Percentiles rank a stretch among this genome's conserved stretches.
Evolutionary conservation across 2,329 filamentous ascomycete genomes (phyloP).

Genomic region (Paraconiothyrium sp.): DNA sequence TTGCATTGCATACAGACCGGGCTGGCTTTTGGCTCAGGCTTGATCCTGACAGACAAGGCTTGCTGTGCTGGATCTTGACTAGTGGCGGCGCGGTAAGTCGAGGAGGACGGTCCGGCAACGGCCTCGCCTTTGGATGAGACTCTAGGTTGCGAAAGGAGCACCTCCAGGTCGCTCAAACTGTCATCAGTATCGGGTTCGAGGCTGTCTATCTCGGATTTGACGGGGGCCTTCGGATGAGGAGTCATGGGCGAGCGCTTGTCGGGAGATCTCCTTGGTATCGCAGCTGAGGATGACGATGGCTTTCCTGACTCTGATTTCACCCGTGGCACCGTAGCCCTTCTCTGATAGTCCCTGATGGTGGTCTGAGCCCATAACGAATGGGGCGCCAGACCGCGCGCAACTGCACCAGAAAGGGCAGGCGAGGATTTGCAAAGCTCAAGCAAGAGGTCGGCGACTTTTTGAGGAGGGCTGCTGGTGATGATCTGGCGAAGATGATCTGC

Average conservation of each 20-base stretch:
- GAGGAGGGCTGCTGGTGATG: constrained; percentile 33
- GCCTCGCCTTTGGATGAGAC: neutral
- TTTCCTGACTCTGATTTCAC: constrained; percentile 9
- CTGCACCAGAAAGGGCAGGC: constrained; percentile 43
- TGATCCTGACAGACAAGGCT: neutral
- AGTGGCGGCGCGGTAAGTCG: neutral
- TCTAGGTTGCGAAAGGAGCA: neutral
- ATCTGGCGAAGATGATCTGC: constrained; percentile 37
- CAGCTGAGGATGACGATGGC: constrained; percentile 9
- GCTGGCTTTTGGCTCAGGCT: neutral
- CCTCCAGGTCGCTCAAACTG: neutral
- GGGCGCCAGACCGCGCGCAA: constrained; percentile 44
- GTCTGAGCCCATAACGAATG: constrained; percentile 39
- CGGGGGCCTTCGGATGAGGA: neutral
- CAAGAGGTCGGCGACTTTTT: constrained; percentile 33
- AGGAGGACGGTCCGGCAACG: constrained; percentile 4
- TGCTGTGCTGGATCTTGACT: neutral
- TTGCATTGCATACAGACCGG: neutral
- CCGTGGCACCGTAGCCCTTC: neutral
- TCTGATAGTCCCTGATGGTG: constrained; percentile 18
- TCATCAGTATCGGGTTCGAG: neutral
- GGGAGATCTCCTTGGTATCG: neutral
- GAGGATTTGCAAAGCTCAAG: constrained; percentile 42
- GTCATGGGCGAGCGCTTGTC: neutral
- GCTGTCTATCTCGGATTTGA: neutral